Base-by-base conservation (phyloP, 2,329 filamentous ascomycete species). In the Cryphonectria japonica region DNA sequence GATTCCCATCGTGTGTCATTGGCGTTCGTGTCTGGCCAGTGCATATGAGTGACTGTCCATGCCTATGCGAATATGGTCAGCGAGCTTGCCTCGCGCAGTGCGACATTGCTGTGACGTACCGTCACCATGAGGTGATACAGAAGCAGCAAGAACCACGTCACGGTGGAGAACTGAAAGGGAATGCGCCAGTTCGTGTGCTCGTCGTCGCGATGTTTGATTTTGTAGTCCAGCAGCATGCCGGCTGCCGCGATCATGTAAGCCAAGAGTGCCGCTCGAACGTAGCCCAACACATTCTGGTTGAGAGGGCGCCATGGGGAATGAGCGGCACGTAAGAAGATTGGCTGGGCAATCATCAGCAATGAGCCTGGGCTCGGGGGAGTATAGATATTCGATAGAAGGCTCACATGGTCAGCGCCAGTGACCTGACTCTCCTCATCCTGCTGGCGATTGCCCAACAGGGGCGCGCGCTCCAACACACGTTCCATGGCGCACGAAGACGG, bases 41-140 rank as follows among this genome's bases (percentile, higher is more conserved):
- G 83, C 39, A 86, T 78, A 74, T 88, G 86, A 64, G 85, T 85
- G 66, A 83, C 84, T 0, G 85, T 86, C 85, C 85, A 88, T n/a
- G 67, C 59, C 67, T 69, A 32, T n/a, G 22, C 5, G 6, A 16
- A 19, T 9, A 14, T 19, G n/a, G 60, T 69, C 67, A 69, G 46
- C 32, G 46, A 14, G 19, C 22, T 14, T n/a, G 13, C 4, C 6
- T n/a, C 16, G 5, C n/a, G 11, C 6, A 11, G 8, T 3, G n/a
- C n/a, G 7, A 8, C 22, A 16, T 29, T 32, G 8, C 0, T 19
- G 4, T 8, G n/a, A 81, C 85, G 75, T 73, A 87, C 85, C 73
- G 85, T 84, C 39, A 82, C 80, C 37, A 84, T 76, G 26, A 84
- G 62, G 68, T 86, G 83, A 77, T 86, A 88, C 14, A 82, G 43